phyloP scores from a whole-genome alignment of 257 asterid species.

The Mentha longifolia region DNA sequence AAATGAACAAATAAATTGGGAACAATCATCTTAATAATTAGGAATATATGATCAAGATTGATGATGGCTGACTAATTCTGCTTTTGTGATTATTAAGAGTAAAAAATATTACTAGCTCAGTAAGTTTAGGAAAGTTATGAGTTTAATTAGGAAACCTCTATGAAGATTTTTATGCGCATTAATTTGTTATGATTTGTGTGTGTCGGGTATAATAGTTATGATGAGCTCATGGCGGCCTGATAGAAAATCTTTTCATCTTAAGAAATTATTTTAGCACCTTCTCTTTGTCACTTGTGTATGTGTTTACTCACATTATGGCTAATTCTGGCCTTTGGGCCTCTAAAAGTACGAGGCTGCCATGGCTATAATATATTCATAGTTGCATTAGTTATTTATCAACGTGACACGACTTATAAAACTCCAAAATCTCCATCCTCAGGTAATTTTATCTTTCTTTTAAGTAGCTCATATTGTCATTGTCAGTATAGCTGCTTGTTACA shows the following conservation, averaged over 20 bases:
- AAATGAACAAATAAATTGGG: background rate
- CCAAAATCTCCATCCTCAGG: background rate
- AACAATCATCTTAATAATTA: background rate
- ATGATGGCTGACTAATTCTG: background rate
- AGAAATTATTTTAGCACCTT: background rate
- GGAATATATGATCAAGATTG: background rate
- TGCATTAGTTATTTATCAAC: background rate
- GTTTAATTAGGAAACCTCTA: background rate
- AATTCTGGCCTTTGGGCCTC: background rate
- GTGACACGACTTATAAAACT: background rate
- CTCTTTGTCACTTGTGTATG: background rate
- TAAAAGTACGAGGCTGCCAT: background rate
- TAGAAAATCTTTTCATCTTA: background rate
- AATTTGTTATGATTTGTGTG: background rate
- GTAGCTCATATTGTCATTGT: constrained; percentile 12
- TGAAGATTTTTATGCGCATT: background rate
- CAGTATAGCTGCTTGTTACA: constrained; percentile 16
- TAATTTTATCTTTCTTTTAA: background rate
- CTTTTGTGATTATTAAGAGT: background rate
- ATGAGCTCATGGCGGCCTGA: background rate
- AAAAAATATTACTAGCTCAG: background rate
- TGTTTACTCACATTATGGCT: background rate
- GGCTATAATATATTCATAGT: background rate
- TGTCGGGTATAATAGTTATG: background rate
- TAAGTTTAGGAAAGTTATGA: background rate